Percentiles rank a stretch among this genome's conserved stretches.
Evolutionary conservation across 768 basidiomycete genomes (phyloP).

Genomic region (Lactarius hengduanensis): DNA sequence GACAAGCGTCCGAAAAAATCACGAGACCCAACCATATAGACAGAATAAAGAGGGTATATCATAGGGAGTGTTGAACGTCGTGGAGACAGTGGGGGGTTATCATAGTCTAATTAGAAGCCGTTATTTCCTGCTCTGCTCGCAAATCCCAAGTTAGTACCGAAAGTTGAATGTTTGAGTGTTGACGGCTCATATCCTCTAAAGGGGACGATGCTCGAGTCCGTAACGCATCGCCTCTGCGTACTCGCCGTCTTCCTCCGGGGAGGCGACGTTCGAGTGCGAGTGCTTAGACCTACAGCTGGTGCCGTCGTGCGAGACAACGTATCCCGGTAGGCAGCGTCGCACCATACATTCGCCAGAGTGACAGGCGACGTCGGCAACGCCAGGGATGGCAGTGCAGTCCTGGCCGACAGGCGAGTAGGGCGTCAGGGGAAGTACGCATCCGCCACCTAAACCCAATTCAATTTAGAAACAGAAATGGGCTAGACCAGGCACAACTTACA

Average conservation of each 20-base stretch:
- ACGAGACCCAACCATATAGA: not conserved
- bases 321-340: constrained; percentile 47
- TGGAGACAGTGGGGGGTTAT: not conserved
- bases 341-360: constrained; percentile 45
- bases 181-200: not conserved
- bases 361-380: constrained; percentile 52
- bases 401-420: constrained; percentile 38
- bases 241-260: not conserved
- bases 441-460: constrained; percentile 38
- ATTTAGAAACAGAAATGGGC: no score
- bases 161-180: no score
- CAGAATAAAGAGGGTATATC: not conserved
- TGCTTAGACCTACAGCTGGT: constrained; percentile 26
- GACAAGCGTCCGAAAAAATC: not conserved
- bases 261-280: not conserved
- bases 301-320: constrained; percentile 29
- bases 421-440: constrained; percentile 42
- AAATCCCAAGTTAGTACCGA: not conserved
- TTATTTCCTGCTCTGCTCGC: not conserved
- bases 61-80: not conserved
- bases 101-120: not conserved
- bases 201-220: constrained; percentile 32
- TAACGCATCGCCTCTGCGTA: constrained; percentile 24
- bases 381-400: constrained; percentile 52
- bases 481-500: constrained; percentile 38